A percentile compares a stretch with the other conserved stretches of the same genome.
These are phyloP conservation scores for Suillus luteus DNA, from an alignment of 768 basidiomycete genomes.

Conservation along the genomic window DNA sequence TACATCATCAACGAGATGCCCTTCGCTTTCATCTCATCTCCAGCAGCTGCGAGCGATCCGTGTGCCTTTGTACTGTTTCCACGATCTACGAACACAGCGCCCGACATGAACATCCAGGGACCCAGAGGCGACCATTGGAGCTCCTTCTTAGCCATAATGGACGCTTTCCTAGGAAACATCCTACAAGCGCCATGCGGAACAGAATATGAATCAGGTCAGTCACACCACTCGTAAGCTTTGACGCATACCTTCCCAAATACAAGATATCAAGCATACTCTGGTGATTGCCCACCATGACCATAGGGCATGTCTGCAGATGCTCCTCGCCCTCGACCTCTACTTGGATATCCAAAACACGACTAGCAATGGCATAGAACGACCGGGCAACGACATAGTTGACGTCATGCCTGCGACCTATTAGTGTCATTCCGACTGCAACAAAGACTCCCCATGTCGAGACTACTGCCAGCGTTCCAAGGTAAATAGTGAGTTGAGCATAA, in stretches of 20 bases:
- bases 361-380: slow-evolving; percentile 73
- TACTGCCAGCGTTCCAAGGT: slow-evolving; percentile 67
- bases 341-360: slow-evolving; percentile 61
- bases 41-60: slow-evolving; percentile 74
- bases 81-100: slow-evolving; percentile 90
- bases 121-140: slow-evolving; percentile 87
- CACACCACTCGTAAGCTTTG: background rate
- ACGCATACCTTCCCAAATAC: slow-evolving; percentile 71
- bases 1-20: slow-evolving; percentile 89
- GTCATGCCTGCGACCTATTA: slow-evolving; percentile 72
- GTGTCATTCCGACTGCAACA: slow-evolving; percentile 62
- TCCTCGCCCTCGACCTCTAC: slow-evolving; percentile 88
- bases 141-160: slow-evolving; percentile 93
- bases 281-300: slow-evolving; percentile 85
- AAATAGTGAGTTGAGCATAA: slow-evolving; percentile 72
- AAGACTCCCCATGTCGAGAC: slow-evolving; percentile 74
- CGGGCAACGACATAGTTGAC: slow-evolving; percentile 83
- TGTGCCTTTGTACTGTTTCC: slow-evolving; percentile 77
- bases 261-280: slow-evolving; percentile 93
- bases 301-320: slow-evolving; percentile 68
- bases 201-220: slow-evolving; percentile 12
- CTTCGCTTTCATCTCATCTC: slow-evolving; percentile 69
- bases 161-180: slow-evolving; percentile 77
- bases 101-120: slow-evolving; percentile 86
- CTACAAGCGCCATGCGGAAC: slow-evolving; percentile 37